phyloP scores from a whole-genome alignment of 805 yeast genomes.

The Ogataea degrootiae region DNA sequence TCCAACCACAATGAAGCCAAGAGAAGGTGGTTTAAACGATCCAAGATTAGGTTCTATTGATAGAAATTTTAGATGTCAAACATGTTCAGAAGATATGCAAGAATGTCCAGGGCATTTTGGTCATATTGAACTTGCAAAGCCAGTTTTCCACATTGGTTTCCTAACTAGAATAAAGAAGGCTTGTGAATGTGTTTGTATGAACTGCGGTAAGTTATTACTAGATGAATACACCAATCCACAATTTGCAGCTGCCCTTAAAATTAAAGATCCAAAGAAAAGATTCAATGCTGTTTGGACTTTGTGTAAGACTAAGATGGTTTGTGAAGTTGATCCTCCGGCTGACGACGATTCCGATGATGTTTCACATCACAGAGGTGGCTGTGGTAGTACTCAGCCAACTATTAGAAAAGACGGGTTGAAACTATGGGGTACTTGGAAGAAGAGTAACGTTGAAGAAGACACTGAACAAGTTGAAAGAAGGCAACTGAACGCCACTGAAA shows the following conservation, averaged over 20 bases:
- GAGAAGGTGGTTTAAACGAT: constrained; percentile 95
- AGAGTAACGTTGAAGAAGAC: constrained; percentile 69
- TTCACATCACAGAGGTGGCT: constrained; percentile 72
- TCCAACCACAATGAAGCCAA: constrained; percentile 88
- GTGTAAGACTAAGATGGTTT: constrained; percentile 88
- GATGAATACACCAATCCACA: constrained; percentile 73
- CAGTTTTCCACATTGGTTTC: constrained; percentile 97
- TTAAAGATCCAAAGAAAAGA: constrained; percentile 91
- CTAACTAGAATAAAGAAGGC: constrained; percentile 90
- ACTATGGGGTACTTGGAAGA: constrained; percentile 98
- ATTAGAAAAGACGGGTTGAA: constrained; percentile 94
- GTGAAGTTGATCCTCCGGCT: constrained; percentile 86
- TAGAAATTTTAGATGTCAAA: constrained; percentile 95
- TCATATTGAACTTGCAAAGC: constrained; percentile 96
- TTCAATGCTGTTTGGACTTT: constrained; percentile 95
- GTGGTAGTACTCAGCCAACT: constrained; percentile 96
- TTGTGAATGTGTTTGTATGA: constrained; percentile 96
- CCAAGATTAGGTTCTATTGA: constrained; percentile 97
- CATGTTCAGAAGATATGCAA: constrained; percentile 98
- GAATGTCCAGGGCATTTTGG: constrained; percentile 99
- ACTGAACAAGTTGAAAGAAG: constrained; percentile 90
- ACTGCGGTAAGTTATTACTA: constrained; percentile 89
- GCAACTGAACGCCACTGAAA: constrained; percentile 81
- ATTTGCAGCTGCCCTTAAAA: constrained; percentile 83
- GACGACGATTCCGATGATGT: constrained; percentile 42